Percentiles rank a stretch among this genome's conserved stretches.
These are phyloP conservation scores for Hibiscus syriacus DNA, from an alignment of 345 rosid species.

Conservation along the genomic window DNA sequence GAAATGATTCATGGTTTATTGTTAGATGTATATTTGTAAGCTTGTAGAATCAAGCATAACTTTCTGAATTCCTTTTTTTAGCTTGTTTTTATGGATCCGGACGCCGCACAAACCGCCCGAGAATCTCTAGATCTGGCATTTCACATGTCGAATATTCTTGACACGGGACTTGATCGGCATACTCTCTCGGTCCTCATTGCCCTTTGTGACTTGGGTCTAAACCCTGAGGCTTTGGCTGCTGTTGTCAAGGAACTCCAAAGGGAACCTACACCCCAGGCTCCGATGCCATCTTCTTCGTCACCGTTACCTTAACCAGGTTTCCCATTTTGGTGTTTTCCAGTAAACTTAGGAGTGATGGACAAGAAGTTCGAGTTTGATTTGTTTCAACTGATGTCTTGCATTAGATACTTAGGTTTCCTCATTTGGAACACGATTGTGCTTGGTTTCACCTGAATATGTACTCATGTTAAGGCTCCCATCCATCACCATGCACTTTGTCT, in stretches of 20 bases:
- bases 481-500: background rate
- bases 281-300: conserved; percentile 4
- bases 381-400: background rate
- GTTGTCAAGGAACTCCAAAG: conserved; percentile 38
- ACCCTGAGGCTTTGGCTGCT: conserved; percentile 44
- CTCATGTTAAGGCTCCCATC: too few relatives aligned
- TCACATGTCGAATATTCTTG: conserved; percentile 47
- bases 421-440: background rate
- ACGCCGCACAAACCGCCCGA: conserved; percentile 35
- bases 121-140: conserved; percentile 47
- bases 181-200: conserved; percentile 44
- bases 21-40: background rate
- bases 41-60: background rate
- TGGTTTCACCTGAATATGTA: too few relatives aligned
- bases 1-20: background rate
- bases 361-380: background rate
- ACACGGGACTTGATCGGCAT: conserved; percentile 42
- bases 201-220: conserved; percentile 43
- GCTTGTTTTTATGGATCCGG: conserved; percentile 28
- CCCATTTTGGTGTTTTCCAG: background rate
- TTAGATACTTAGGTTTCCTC: background rate
- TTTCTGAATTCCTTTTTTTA: background rate
- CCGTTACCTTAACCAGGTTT: conserved; percentile 6
- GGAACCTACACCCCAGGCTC: conserved; percentile 18
- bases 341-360: background rate